These are phyloP conservation scores for Phyllostachys edulis DNA, from an alignment of 176 grass and related monocot species.

Conservation along the genomic window DNA sequence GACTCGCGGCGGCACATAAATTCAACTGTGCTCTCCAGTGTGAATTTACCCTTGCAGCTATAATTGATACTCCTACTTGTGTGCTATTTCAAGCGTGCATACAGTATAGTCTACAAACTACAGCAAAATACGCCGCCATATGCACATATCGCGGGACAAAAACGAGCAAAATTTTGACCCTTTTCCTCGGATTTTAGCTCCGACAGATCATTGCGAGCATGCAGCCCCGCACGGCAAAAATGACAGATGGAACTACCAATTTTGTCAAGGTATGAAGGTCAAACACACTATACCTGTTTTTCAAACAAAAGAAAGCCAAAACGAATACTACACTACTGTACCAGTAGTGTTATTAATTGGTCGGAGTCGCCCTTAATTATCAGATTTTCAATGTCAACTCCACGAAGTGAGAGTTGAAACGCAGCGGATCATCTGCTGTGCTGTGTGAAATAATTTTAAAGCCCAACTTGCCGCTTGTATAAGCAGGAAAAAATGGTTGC, in stretches of 20 bases:
- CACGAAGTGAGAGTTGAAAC: constrained; percentile 23
- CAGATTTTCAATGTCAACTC: constrained; percentile 40
- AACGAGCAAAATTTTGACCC: constrained; percentile 2
- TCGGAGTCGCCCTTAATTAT: constrained; percentile 28
- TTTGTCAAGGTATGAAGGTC: constrained; percentile 18
- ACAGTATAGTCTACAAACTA: constrained; percentile 19
- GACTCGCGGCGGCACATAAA: constrained; percentile 22
- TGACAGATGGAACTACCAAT: constrained; percentile 17
- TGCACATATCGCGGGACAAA: background rate
- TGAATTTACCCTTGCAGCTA: constrained; percentile 37
- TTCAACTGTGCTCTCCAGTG: background rate
- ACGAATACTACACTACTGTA: background rate
- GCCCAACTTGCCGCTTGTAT: constrained; percentile 43
- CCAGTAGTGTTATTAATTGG: constrained; percentile 40
- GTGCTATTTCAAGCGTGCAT: background rate
- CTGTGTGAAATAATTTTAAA: constrained; percentile 48
- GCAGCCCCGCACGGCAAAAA: constrained; percentile 19
- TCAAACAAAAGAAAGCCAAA: background rate
- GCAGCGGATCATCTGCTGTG: constrained; percentile 13
- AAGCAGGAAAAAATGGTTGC: constrained; percentile 4
- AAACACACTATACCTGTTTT: background rate
- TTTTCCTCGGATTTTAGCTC: constrained; percentile 21
- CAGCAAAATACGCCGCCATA: constrained; percentile 14
- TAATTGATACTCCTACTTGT: background rate
- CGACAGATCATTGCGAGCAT: background rate